A percentile compares a stretch with the other conserved stretches of the same genome.
These are phyloP conservation scores for Calendula officinalis DNA, from an alignment of 129 eudicot genomes.

Conservation along the genomic window DNA sequence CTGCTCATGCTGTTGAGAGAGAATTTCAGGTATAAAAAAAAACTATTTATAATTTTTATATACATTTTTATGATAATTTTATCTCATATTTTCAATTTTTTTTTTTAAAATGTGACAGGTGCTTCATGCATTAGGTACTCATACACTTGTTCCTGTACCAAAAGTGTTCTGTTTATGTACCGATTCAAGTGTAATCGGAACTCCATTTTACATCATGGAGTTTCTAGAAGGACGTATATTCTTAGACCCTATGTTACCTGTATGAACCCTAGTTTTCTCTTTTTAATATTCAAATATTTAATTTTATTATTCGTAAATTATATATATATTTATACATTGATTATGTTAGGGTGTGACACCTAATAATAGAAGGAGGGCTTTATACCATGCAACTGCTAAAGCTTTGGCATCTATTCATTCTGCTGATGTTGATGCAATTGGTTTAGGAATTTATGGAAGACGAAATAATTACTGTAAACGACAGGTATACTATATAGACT, in stretches of 20 bases:
- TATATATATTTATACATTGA: neutral
- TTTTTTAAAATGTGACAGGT: too few species aligned
- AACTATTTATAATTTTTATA: neutral
- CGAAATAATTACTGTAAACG: slow-evolving; percentile 76
- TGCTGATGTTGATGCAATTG: slow-evolving; percentile 71
- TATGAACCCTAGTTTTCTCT: slow-evolving; percentile 30
- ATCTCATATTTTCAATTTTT: slow-evolving; percentile 3
- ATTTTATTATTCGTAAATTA: neutral
- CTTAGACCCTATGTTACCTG: slow-evolving; percentile 83
- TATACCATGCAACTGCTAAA: slow-evolving; percentile 66
- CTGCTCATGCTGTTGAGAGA: slow-evolving; percentile 94
- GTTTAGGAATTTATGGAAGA: slow-evolving; percentile 68
- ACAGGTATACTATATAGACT: slow-evolving; percentile 44
- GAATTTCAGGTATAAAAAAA: slow-evolving; percentile 51
- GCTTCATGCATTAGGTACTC: too few species aligned
- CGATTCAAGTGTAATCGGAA: too few species aligned
- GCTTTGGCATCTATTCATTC: slow-evolving; percentile 86
- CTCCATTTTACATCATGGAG: too few species aligned
- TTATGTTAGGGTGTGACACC: slow-evolving; percentile 61
- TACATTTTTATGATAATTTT: too few species aligned
- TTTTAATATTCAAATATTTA: slow-evolving; percentile 3
- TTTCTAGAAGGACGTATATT: too few species aligned
- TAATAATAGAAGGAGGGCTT: slow-evolving; percentile 43
- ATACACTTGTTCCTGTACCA: too few species aligned
- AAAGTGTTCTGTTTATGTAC: too few species aligned